These are phyloP conservation scores for Aureobasidium sp. DNA, from an alignment of 2,329 filamentous ascomycete species.

Conservation along the genomic window DNA sequence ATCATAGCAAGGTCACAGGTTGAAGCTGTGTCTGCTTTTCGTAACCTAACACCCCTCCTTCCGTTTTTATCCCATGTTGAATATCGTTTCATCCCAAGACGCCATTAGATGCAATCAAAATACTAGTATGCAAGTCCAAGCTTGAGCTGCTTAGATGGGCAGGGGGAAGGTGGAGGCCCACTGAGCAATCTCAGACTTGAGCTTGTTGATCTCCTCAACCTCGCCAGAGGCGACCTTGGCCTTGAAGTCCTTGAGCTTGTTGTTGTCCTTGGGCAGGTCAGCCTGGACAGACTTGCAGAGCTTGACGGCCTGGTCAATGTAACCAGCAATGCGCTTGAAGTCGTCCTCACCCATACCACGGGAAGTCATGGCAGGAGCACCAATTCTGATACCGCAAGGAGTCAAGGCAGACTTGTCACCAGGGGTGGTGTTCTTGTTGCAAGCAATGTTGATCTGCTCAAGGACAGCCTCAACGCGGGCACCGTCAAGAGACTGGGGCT, in stretches of 20 bases:
- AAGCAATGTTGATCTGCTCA: slow-evolving; percentile 97
- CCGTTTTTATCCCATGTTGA: slow-evolving; percentile 15
- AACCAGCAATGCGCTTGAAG: slow-evolving; percentile 81
- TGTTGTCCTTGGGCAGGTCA: slow-evolving; percentile 85
- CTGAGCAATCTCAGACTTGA: slow-evolving; percentile 80
- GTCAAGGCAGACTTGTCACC: slow-evolving; percentile 96
- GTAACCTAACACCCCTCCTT: slow-evolving; percentile 12
- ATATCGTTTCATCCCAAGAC: slow-evolving; percentile 12
- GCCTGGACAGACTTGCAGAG: slow-evolving; percentile 83
- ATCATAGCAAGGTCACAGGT: slow-evolving; percentile 15
- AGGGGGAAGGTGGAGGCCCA: slow-evolving; percentile 93
- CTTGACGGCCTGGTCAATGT: slow-evolving; percentile 85
- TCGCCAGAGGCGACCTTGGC: slow-evolving; percentile 74
- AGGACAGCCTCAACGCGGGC: slow-evolving; percentile 93
- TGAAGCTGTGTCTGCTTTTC: slow-evolving; percentile 14
- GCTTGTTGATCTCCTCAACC: slow-evolving; percentile 71
- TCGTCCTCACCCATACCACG: slow-evolving; percentile 88
- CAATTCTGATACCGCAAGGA: slow-evolving; percentile 90
- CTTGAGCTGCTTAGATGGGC: slow-evolving; percentile 52
- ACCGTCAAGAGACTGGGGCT: slow-evolving; percentile 80
- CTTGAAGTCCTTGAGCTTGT: slow-evolving; percentile 99
- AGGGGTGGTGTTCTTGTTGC: slow-evolving; percentile 98
- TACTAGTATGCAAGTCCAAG: not conserved
- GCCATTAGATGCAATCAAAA: slow-evolving; percentile 14
- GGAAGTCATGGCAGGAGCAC: slow-evolving; percentile 94